Evolutionary conservation across 2,329 filamentous ascomycete species (phyloP).

Genomic region (Chaetoscypha palmicola): DNA sequence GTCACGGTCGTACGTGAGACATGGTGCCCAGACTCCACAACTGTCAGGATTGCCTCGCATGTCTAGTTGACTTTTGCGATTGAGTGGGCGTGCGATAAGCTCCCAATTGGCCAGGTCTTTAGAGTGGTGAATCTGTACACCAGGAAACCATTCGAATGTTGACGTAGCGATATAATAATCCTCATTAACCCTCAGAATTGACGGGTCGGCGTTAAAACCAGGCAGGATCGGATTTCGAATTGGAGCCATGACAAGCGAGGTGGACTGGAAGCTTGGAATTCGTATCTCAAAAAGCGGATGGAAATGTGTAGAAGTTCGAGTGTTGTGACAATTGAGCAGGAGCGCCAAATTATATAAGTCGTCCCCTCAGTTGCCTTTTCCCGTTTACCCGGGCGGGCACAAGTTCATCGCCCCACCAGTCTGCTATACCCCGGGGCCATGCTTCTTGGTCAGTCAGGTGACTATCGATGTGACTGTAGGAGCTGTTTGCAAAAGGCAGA

Average conservation of each 20-base stretch:
- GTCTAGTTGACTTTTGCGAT: conserved; percentile 44
- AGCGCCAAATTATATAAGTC: too few species aligned
- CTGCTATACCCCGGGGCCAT: too few species aligned
- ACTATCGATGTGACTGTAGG: too few species aligned
- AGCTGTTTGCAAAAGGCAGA: too few species aligned
- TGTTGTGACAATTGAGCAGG: too few species aligned
- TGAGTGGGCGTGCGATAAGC: conserved; percentile 39
- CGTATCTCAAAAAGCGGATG: too few species aligned
- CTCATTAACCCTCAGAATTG: conserved; percentile 40
- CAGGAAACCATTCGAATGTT: conserved; percentile 48
- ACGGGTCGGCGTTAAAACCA: conserved; percentile 49
- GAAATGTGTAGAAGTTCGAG: too few species aligned
- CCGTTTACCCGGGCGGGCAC: too few species aligned
- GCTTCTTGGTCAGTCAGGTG: too few species aligned
- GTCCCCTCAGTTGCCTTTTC: too few species aligned
- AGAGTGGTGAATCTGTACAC: conserved; percentile 46
- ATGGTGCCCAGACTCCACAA: conserved; percentile 59
- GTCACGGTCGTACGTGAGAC: conserved; percentile 52
- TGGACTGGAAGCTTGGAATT: too few species aligned
- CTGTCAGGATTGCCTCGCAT: conserved; percentile 54
- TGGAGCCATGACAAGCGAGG: conserved; percentile 13
- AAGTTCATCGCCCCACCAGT: too few species aligned
- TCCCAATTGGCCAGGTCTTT: conserved; percentile 37
- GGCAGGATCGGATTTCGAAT: conserved; percentile 36
- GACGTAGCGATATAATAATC: conserved; percentile 49